Evolutionary conservation across 2,329 filamentous ascomycete genomes (phyloP).

Genomic region (Neocucurbitaria cava): DNA sequence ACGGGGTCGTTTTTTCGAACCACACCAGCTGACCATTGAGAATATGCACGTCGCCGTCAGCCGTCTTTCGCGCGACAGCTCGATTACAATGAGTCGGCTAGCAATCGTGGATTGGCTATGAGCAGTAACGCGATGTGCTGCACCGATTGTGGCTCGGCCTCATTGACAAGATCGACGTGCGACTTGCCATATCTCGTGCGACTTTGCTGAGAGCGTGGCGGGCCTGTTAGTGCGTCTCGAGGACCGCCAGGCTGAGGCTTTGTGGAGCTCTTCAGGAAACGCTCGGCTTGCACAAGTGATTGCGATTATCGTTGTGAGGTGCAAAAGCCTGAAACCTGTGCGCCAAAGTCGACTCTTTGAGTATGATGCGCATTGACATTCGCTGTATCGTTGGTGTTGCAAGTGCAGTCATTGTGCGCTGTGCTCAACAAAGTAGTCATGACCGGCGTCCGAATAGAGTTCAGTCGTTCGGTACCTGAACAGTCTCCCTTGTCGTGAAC

Average conservation of each 20-base stretch:
- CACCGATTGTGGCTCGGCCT: constrained; percentile 15
- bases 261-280: constrained; percentile 10
- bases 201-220: constrained; percentile 20
- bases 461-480: constrained; percentile 45
- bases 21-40: constrained; percentile 36
- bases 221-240: constrained; percentile 11
- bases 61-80: constrained; percentile 24
- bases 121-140: constrained; percentile 28
- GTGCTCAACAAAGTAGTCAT: constrained; percentile 4
- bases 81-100: constrained; percentile 24
- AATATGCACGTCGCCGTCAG: constrained; percentile 40
- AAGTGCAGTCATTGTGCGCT: constrained; percentile 1
- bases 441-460: constrained; percentile 46
- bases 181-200: constrained; percentile 28
- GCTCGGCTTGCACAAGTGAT: constrained; percentile 14
- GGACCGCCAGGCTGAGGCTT: constrained; percentile 6
- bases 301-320: constrained; percentile 13
- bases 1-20: constrained; percentile 11
- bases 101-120: constrained; percentile 14
- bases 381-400: neutral
- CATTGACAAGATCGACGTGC: constrained; percentile 27
- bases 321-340: neutral
- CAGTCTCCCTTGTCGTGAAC: constrained; percentile 45
- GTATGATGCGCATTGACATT: neutral
- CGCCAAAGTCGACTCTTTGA: neutral